A percentile compares a stretch with the other conserved stretches of the same genome.
Conservation (phyloP, 2,329 filamentous ascomycete species). For the Botrytis sinoallii region DNA sequence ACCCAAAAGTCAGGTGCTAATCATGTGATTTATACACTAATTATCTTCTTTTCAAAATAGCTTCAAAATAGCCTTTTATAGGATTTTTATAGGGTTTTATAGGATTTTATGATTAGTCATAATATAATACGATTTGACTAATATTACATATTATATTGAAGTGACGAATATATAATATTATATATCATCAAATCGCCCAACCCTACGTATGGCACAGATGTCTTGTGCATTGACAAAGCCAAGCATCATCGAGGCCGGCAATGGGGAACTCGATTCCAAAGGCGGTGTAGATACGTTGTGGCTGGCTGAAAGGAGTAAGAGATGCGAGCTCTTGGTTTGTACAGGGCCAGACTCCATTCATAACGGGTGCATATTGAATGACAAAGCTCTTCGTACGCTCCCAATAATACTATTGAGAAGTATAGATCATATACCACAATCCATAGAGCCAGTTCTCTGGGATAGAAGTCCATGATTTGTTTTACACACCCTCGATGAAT, state of each 20-base stretch:
- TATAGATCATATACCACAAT: conserved; percentile 7
- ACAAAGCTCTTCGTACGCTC: conserved; percentile 15
- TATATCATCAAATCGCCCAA: too few species aligned
- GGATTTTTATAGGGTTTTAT: too few species aligned
- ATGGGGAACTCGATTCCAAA: conserved; percentile 11
- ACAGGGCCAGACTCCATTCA: conserved; percentile 14
- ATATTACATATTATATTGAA: too few species aligned
- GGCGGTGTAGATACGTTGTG: conserved; percentile 12
- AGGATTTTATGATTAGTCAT: too few species aligned
- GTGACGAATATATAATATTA: too few species aligned
- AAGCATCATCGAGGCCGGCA: conserved; percentile 9
- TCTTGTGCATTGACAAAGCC: conserved; percentile 11
- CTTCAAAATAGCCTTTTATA: too few species aligned
- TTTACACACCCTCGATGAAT: background rate
- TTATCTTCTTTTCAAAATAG: too few species aligned
- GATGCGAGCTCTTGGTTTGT: conserved; percentile 13
- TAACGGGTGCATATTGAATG: conserved; percentile 9
- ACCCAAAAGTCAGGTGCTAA: too few species aligned
- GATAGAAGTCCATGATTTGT: conserved; percentile 9
- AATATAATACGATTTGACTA: too few species aligned
- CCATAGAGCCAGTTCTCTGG: conserved; percentile 14
- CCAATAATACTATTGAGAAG: conserved; percentile 15
- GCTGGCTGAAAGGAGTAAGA: conserved; percentile 9
- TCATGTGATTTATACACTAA: too few species aligned
- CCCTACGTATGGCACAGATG: conserved; percentile 9